A percentile compares a stretch with the other conserved stretches of the same genome.
These are phyloP conservation scores for Fonsecaea nubica DNA, from an alignment of 2,329 filamentous ascomycete species.

Conservation along the genomic window DNA sequence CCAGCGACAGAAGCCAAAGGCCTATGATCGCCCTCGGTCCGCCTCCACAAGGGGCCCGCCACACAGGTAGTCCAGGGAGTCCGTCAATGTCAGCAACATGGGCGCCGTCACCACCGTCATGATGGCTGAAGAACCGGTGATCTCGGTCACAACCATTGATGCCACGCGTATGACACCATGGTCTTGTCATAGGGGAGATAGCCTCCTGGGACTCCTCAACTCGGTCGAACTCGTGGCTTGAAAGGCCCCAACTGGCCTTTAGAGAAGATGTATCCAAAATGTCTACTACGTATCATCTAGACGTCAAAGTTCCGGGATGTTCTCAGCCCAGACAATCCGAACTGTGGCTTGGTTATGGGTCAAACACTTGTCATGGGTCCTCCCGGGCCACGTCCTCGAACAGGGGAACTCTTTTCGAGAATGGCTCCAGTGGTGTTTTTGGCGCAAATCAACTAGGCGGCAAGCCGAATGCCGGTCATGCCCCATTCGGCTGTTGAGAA, in stretches of 20 bases:
- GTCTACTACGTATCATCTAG: not conserved
- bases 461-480: slow-evolving; percentile 29
- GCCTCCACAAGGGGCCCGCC: slow-evolving; percentile 30
- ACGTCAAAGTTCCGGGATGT: slow-evolving; percentile 11
- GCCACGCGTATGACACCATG: slow-evolving; percentile 2
- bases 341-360: slow-evolving; percentile 17
- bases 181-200: not conserved
- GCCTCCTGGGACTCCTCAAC: not conserved
- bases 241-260: not conserved
- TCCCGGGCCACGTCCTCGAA: slow-evolving; percentile 9
- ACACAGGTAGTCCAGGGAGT: slow-evolving; percentile 14
- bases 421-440: slow-evolving; percentile 16
- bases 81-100: slow-evolving; percentile 16
- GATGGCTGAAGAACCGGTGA: slow-evolving; percentile 2
- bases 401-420: slow-evolving; percentile 34
- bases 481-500: slow-evolving; percentile 34
- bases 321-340: slow-evolving; percentile 7
- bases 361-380: slow-evolving; percentile 19
- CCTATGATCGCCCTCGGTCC: slow-evolving; percentile 35
- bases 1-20: slow-evolving; percentile 19
- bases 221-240: not conserved
- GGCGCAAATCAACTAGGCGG: slow-evolving; percentile 14
- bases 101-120: slow-evolving; percentile 1
- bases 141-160: not conserved
- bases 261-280: not conserved